Percentiles rank a stretch among this genome's conserved stretches.
phyloP scores from a whole-genome alignment of 345 rosid species.

The Abelmoschus esculentus region DNA sequence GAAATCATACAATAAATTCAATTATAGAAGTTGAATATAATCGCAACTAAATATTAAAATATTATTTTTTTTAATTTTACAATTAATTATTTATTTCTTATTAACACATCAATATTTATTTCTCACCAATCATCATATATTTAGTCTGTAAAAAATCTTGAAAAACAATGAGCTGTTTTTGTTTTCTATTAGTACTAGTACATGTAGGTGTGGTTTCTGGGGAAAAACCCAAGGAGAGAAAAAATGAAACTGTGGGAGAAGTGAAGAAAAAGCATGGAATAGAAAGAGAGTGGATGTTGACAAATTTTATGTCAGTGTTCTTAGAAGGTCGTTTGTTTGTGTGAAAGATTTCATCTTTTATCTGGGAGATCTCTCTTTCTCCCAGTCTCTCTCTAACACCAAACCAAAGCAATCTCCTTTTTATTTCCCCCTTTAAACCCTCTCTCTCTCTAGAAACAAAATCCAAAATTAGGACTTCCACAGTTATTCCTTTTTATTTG shows the following conservation, averaged over 20 bases:
- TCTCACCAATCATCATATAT: too few relatives aligned
- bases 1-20: too few relatives aligned
- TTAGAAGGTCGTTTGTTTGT: constrained; percentile 38
- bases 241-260: background rate
- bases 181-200: too few relatives aligned
- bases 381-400: constrained; percentile 30
- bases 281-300: constrained; percentile 58
- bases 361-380: constrained; percentile 26
- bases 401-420: constrained; percentile 8
- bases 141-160: too few relatives aligned
- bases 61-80: background rate
- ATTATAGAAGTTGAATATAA: background rate
- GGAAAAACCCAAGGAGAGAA: background rate
- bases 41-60: background rate
- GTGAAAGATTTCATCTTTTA: constrained; percentile 68
- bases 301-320: constrained; percentile 58
- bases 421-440: constrained; percentile 25
- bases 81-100: too few relatives aligned
- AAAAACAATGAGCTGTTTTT: too few relatives aligned
- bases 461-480: constrained; percentile 5
- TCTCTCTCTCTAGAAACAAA: constrained; percentile 25
- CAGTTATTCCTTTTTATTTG: constrained; percentile 12
- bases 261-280: constrained; percentile 67
- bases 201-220: background rate
- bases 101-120: too few relatives aligned